Conservation (phyloP, 352 stramenopile genomes). For the Paralagenidium karlingii region DNA sequence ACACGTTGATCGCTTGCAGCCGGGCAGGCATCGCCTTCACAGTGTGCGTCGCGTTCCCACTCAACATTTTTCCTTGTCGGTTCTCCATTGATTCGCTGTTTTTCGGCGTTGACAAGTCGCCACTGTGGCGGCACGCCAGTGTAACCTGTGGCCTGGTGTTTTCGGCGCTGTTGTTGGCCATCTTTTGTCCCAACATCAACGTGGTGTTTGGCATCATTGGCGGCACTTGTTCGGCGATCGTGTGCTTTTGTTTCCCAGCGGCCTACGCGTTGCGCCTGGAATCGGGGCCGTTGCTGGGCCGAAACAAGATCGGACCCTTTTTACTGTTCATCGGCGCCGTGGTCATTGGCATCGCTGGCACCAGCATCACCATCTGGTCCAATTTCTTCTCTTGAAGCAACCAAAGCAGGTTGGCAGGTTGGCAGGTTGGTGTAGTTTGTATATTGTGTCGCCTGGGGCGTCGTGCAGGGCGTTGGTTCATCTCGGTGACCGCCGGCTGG, state of each 20-base stretch:
- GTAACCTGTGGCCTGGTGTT: conserved; percentile 54
- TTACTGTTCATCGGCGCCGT: conserved; percentile 59
- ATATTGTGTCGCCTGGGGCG: too few species aligned
- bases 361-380: conserved; percentile 47
- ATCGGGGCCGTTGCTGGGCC: conserved; percentile 44
- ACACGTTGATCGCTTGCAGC: conserved; percentile 67
- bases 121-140: conserved; percentile 37
- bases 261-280: conserved; percentile 80
- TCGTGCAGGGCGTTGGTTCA: too few species aligned
- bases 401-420: too few species aligned
- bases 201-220: conserved; percentile 80
- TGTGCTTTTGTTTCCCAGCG: conserved; percentile 75
- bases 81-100: conserved; percentile 86
- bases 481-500: too few species aligned
- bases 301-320: conserved; percentile 60
- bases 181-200: conserved; percentile 80
- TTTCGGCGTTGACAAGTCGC: conserved; percentile 62
- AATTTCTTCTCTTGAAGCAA: too few species aligned
- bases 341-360: conserved; percentile 57
- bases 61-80: conserved; percentile 83
- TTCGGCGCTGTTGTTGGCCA: conserved; percentile 53
- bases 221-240: conserved; percentile 65
- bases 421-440: too few species aligned
- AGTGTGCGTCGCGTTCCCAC: conserved; percentile 65
- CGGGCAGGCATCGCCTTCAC: conserved; percentile 78